phyloP scores from a whole-genome alignment of 768 basidiomycete genomes.

The Tylopilus subfusipes region DNA sequence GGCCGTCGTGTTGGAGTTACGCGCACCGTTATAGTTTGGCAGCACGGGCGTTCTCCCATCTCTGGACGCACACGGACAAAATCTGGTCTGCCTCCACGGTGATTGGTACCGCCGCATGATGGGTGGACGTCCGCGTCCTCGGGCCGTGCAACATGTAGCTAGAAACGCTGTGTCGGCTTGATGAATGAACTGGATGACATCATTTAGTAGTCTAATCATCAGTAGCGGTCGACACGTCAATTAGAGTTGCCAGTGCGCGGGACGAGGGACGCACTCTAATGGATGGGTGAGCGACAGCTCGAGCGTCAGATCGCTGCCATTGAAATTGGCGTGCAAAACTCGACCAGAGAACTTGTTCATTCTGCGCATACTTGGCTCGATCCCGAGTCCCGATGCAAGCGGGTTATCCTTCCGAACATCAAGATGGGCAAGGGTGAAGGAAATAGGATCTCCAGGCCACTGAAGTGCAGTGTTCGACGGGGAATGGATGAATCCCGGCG shows the following conservation, averaged over 20 bases:
- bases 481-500: constrained; percentile 28
- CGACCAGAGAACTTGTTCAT: constrained; percentile 62
- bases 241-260: not conserved
- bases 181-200: constrained; percentile 46
- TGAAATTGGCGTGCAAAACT: constrained; percentile 33
- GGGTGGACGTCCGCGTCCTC: constrained; percentile 42
- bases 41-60: constrained; percentile 54
- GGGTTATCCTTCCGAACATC: constrained; percentile 16
- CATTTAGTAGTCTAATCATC: constrained; percentile 42
- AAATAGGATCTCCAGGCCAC: constrained; percentile 52
- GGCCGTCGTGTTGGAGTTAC: not conserved
- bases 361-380: constrained; percentile 53
- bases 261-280: constrained; percentile 44
- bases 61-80: constrained; percentile 57
- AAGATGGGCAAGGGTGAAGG: constrained; percentile 30
- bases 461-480: constrained; percentile 20
- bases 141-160: constrained; percentile 40
- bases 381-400: constrained; percentile 55
- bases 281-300: constrained; percentile 51
- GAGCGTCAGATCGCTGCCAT: constrained; percentile 33
- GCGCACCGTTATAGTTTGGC: constrained; percentile 57
- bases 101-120: constrained; percentile 61
- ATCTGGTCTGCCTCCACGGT: constrained; percentile 60
- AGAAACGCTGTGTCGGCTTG: constrained; percentile 53
- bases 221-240: not conserved